Conservation (phyloP, 805 yeast species). For the Cyberlindnera mississippiensis region DNA sequence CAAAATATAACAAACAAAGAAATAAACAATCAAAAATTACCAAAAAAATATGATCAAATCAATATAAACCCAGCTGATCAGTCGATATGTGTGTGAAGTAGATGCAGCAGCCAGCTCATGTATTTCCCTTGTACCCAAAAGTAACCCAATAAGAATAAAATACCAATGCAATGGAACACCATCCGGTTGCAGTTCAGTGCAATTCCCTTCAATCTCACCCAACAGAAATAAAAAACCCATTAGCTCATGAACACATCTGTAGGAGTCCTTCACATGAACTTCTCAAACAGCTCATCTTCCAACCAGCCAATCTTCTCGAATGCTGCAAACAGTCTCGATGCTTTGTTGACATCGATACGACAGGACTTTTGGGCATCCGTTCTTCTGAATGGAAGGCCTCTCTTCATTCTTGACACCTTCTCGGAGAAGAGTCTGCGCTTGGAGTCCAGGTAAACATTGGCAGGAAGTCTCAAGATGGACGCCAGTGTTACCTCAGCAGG, state of each 20-base stretch:
- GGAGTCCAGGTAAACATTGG: constrained; percentile 75
- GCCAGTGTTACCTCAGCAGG: constrained; percentile 90
- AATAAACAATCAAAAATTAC: neutral
- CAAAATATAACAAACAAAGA: neutral
- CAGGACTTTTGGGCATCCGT: constrained; percentile 99
- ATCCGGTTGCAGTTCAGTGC: too few relatives aligned
- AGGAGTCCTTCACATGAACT: constrained; percentile 35
- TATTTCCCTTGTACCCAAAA: neutral
- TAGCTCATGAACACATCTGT: neutral
- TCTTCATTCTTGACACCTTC: constrained; percentile 73
- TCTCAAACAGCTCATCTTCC: constrained; percentile 64
- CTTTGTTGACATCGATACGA: constrained; percentile 94
- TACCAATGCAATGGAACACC: neutral
- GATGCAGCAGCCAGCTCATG: too few relatives aligned
- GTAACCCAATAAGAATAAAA: neutral
- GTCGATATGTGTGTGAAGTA: too few relatives aligned
- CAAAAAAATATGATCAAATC: neutral
- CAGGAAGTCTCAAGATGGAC: constrained; percentile 83
- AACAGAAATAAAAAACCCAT: neutral
- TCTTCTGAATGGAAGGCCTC: constrained; percentile 84
- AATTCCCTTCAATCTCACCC: neutral
- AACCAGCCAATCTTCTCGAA: constrained; percentile 97
- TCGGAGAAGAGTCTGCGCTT: constrained; percentile 85
- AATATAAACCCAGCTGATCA: too few relatives aligned
- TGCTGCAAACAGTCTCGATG: constrained; percentile 87